These are phyloP conservation scores for Pinus taeda DNA, from an alignment of 75 land plant species.

Conservation along the genomic window DNA sequence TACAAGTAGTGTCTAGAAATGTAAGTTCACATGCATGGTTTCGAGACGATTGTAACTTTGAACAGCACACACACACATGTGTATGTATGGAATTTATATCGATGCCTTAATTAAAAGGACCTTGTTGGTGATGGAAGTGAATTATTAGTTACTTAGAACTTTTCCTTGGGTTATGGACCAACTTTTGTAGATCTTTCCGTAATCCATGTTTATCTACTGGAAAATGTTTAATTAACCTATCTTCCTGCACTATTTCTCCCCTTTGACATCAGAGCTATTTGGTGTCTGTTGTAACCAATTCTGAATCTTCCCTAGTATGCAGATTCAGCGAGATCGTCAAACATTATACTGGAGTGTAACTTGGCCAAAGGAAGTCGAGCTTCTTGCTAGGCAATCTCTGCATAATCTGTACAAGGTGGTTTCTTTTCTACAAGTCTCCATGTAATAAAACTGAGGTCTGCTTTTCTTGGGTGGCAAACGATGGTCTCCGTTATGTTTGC, in stretches of 20 bases:
- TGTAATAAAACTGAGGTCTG: too few species aligned
- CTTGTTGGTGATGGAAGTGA: too few species aligned
- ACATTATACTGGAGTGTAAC: slow-evolving; percentile 99
- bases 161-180: too few species aligned
- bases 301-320: slow-evolving; percentile 9
- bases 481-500: background rate
- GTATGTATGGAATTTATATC: background rate
- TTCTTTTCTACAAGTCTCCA: background rate
- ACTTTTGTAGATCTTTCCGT: background rate
- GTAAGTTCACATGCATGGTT: too few species aligned
- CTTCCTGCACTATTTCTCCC: background rate
- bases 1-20: too few species aligned
- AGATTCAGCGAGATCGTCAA: slow-evolving; percentile 99
- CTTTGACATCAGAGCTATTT: background rate
- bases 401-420: slow-evolving; percentile 89
- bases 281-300: background rate
- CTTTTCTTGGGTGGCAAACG: background rate
- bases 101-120: background rate
- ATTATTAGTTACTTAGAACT: too few species aligned
- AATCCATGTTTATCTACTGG: background rate
- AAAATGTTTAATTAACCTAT: too few species aligned
- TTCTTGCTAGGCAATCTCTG: slow-evolving; percentile 75
- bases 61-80: too few species aligned
- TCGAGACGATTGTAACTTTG: too few species aligned
- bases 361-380: slow-evolving; percentile 99